Evolutionary conservation across 352 stramenopile genomes (phyloP).

Genomic region (Pythium dissotocum): DNA sequence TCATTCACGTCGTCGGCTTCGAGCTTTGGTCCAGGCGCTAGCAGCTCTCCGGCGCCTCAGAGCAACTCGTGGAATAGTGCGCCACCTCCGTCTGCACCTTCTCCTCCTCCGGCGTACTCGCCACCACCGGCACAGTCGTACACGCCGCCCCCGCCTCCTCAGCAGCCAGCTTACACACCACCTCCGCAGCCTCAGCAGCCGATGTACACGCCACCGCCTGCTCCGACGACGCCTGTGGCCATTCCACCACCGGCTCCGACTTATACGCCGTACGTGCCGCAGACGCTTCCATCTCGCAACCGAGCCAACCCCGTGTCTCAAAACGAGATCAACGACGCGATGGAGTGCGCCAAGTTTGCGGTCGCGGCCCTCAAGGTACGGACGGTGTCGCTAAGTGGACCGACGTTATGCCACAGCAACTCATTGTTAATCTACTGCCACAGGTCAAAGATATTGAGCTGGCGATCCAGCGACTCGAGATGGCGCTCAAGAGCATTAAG

Average conservation of each 20-base stretch:
- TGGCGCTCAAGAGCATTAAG: slow-evolving; percentile 68
- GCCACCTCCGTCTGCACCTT: slow-evolving; percentile 11
- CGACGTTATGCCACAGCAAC: not conserved
- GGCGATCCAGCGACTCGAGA: slow-evolving; percentile 73
- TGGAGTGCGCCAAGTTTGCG: slow-evolving; percentile 84
- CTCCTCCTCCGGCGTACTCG: slow-evolving; percentile 14
- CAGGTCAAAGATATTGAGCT: slow-evolving; percentile 85
- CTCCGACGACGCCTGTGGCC: not conserved
- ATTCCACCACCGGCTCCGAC: slow-evolving; percentile 22
- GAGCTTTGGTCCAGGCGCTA: slow-evolving; percentile 19
- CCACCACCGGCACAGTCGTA: slow-evolving; percentile 9
- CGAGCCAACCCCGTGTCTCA: slow-evolving; percentile 51
- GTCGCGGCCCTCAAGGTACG: slow-evolving; percentile 77
- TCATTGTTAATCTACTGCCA: no score
- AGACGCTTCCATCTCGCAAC: slow-evolving; percentile 24
- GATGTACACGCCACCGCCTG: slow-evolving; percentile 13
- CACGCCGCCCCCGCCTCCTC: slow-evolving; percentile 13
- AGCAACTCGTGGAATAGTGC: slow-evolving; percentile 20
- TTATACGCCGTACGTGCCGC: slow-evolving; percentile 15
- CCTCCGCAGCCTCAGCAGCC: slow-evolving; percentile 9
- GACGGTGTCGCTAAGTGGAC: not conserved
- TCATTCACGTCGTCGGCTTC: slow-evolving; percentile 55
- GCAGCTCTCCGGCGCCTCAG: not conserved
- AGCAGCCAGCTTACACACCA: slow-evolving; percentile 8
- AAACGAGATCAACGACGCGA: slow-evolving; percentile 79